phyloP scores from a whole-genome alignment of 2,329 filamentous ascomycete species.

The Sclerotinia glacialis region DNA sequence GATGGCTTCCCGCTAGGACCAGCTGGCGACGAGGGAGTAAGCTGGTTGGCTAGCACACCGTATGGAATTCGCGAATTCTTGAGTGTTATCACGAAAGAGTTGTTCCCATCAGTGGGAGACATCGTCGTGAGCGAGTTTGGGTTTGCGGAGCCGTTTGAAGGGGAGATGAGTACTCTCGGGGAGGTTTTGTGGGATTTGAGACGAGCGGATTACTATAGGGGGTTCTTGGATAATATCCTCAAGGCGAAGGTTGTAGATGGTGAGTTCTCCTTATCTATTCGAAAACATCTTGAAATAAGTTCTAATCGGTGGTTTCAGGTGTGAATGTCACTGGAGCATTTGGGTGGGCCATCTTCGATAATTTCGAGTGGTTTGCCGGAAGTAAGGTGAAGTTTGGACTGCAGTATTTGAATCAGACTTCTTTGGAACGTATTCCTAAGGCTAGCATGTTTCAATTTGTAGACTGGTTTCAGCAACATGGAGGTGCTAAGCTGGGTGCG shows the following conservation, averaged over 20 bases:
- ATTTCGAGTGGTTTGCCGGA: constrained; percentile 45
- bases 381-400: constrained; percentile 32
- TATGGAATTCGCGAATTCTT: constrained; percentile 43
- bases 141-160: constrained; percentile 37
- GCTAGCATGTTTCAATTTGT: constrained; percentile 38
- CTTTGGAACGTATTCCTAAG: constrained; percentile 33
- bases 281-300: neutral
- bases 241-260: constrained; percentile 70
- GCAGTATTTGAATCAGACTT: constrained; percentile 42
- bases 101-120: constrained; percentile 43
- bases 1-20: constrained; percentile 48
- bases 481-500: constrained; percentile 21
- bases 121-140: constrained; percentile 36
- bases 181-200: constrained; percentile 73
- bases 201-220: constrained; percentile 72
- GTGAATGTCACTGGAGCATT: constrained; percentile 78
- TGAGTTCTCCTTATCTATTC: constrained; percentile 5
- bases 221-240: constrained; percentile 63
- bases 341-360: constrained; percentile 82
- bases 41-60: constrained; percentile 45
- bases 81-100: constrained; percentile 43
- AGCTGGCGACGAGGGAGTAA: constrained; percentile 43
- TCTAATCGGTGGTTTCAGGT: constrained; percentile 36
- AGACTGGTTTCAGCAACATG: constrained; percentile 34
- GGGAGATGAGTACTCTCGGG: constrained; percentile 23